Percentiles rank a stretch among this genome's conserved stretches.
phyloP scores from a whole-genome alignment of 176 grass and related monocot genomes.

The Urochloa ruziziensis region DNA sequence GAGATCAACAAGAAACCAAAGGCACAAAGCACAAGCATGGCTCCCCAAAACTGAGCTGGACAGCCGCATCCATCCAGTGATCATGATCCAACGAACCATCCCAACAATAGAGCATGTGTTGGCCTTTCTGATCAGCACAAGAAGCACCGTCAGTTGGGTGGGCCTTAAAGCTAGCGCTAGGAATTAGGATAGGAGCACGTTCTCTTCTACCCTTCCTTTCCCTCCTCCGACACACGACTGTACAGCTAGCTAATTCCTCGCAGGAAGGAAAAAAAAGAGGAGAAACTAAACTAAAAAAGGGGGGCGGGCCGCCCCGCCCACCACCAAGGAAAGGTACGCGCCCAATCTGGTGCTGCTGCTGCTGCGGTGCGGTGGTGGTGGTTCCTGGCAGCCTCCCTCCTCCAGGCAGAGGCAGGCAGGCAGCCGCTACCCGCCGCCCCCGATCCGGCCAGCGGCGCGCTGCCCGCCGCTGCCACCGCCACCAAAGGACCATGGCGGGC shows the following conservation, averaged over 20 bases:
- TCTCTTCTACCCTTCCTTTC: not conserved
- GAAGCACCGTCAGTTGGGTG: not conserved
- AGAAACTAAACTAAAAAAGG: not conserved
- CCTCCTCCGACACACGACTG: not conserved
- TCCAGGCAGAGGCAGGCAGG: no score
- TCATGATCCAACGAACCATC: no score
- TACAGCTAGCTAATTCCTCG: constrained; percentile 20
- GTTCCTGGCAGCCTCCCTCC: not conserved
- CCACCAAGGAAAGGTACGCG: not conserved
- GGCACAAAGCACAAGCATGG: no score
- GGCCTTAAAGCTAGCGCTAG: not conserved
- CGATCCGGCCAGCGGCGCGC: constrained; percentile 18
- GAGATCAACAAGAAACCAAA: not conserved
- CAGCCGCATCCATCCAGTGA: no score
- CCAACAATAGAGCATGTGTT: no score
- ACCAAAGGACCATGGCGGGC: constrained; percentile 46
- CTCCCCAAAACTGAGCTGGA: no score
- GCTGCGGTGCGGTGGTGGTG: constrained; percentile 10
- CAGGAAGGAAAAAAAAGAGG: not conserved
- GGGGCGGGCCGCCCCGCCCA: not conserved
- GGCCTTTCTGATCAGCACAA: no score
- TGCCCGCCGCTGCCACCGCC: not conserved
- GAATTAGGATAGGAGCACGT: no score
- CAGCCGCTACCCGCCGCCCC: not conserved
- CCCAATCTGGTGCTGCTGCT: not conserved